Base-by-base conservation (phyloP, 768 basidiomycete genomes). In the Steccherinum ochraceum region DNA sequence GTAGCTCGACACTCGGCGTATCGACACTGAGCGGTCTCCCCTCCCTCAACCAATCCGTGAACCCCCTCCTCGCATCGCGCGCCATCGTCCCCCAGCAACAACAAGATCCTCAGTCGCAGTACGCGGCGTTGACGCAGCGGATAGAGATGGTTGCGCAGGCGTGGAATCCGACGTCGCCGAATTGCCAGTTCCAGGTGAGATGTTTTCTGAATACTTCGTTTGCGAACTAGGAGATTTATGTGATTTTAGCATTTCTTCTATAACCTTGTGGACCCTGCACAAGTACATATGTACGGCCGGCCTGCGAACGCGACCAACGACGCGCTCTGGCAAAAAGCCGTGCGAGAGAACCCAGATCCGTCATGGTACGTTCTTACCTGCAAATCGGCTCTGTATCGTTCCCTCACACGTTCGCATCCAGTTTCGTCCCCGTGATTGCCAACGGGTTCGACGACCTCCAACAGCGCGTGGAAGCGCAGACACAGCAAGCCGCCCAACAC, bases 371-470 rank as follows among this genome's bases (percentile, higher is more conserved):
- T 64, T 12, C 16, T 35, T 40, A 10, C 7, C 5, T 23, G 41
- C 48, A 11, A 44, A 50, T 18, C 12, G 23, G 42, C 26, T 10
- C 39, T 43, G 27, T 25, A 40, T 55, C 24, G 40, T 30, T 18
- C 44, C 46, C 50, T 46, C 54, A 48, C 39, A 18, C 21, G 20
- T n/a, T 20, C 24, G 3, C 12, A 40, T 56, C 39, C 54, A 91
- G 89, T 56, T 73, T 88, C 50, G 86, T 91, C 0, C 88, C 89
- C 0, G 89, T 84, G 4, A 69, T 92, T 24, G 91, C 89, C 1
- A 68, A 84, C 23, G 89, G 91, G 11, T 91, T 91, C 50, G 87
- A 90, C 58, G 86, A 91, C 57, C 70, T 93, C 19, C 83, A 87
- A 55, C 75, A 77, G 52, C 84, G 91, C 5, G 83, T 89, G 18